phyloP scores from a whole-genome alignment of 2,329 filamentous ascomycete genomes.

The Chaetomium globosum region DNA sequence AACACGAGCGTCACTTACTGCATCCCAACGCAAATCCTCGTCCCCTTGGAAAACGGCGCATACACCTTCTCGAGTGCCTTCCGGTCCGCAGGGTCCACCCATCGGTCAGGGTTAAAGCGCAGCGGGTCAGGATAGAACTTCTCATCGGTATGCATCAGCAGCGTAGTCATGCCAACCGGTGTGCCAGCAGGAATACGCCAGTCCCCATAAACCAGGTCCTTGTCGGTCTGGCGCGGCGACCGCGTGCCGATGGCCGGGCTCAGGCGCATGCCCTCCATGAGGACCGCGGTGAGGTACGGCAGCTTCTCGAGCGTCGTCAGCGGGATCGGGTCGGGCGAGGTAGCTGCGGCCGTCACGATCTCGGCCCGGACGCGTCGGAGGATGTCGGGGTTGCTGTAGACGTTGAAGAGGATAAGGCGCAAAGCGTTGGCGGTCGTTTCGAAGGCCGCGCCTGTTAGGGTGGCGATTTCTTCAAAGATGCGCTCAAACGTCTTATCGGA shows the following conservation, averaged over 20 bases:
- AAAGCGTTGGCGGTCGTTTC: neutral
- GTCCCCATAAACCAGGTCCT: constrained; percentile 32
- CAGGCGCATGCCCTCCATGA: constrained; percentile 51
- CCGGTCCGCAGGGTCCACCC: constrained; percentile 31
- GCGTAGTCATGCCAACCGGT: constrained; percentile 38
- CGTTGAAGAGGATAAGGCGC: neutral
- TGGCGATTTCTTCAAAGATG: neutral
- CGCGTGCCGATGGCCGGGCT: constrained; percentile 47
- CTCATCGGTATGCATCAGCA: constrained; percentile 37
- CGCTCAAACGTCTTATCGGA: neutral
- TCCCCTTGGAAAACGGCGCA: constrained; percentile 36
- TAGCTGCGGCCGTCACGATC: neutral
- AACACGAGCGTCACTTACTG: constrained; percentile 33
- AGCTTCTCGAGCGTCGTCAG: constrained; percentile 41
- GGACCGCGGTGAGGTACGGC: constrained; percentile 48
- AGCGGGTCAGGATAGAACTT: constrained; percentile 29
- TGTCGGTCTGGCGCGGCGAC: constrained; percentile 46
- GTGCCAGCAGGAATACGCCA: constrained; percentile 38
- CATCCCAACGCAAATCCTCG: constrained; percentile 38
- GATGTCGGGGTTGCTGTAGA: neutral
- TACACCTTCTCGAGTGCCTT: constrained; percentile 33
- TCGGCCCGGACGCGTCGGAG: neutral
- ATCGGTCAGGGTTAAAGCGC: constrained; percentile 39
- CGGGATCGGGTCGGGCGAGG: constrained; percentile 3
- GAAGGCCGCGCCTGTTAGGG: neutral